Evolutionary conservation across 2,329 filamentous ascomycete species (phyloP).

Genomic region (Fragosphaeria purpurea): DNA sequence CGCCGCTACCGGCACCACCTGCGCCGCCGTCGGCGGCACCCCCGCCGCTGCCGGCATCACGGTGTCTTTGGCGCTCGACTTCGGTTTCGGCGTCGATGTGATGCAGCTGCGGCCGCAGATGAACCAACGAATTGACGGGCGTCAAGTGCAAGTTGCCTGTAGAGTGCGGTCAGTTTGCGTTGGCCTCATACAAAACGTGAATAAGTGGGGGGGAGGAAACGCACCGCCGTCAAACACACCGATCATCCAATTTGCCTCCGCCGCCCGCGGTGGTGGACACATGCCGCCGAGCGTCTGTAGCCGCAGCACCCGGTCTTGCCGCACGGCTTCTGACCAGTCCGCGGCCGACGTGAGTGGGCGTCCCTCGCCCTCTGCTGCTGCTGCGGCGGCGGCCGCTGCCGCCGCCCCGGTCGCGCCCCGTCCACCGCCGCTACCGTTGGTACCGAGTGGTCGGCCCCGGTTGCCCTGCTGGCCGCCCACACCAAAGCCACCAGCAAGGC

Average conservation of each 20-base stretch:
- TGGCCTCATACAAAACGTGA: too few species aligned
- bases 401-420: conserved; percentile 8
- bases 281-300: conserved; percentile 74
- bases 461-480: conserved; percentile 34
- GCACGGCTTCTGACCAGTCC: conserved; percentile 58
- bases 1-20: conserved; percentile 22
- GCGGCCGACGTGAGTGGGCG: conserved; percentile 21
- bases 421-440: conserved; percentile 8
- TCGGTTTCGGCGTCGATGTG: conserved; percentile 81
- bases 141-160: conserved; percentile 79
- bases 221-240: conserved; percentile 78
- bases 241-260: conserved; percentile 77
- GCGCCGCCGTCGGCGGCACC: conserved; percentile 28
- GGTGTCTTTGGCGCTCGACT: conserved; percentile 40
- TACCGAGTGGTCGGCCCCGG: conserved; percentile 16
- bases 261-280: conserved; percentile 44
- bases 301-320: conserved; percentile 61
- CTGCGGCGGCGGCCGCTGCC: conserved; percentile 1
- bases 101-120: conserved; percentile 84
- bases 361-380: conserved; percentile 2
- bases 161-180: neutral
- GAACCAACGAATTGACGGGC: conserved; percentile 70
- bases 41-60: conserved; percentile 14
- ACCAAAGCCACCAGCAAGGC: conserved; percentile 64
- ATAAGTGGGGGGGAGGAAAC: conserved; percentile 17